A percentile compares a stretch with the other conserved stretches of the same genome.
phyloP scores from a whole-genome alignment of 371 early-diverging fungal genomes.

The Nematocida minor region DNA sequence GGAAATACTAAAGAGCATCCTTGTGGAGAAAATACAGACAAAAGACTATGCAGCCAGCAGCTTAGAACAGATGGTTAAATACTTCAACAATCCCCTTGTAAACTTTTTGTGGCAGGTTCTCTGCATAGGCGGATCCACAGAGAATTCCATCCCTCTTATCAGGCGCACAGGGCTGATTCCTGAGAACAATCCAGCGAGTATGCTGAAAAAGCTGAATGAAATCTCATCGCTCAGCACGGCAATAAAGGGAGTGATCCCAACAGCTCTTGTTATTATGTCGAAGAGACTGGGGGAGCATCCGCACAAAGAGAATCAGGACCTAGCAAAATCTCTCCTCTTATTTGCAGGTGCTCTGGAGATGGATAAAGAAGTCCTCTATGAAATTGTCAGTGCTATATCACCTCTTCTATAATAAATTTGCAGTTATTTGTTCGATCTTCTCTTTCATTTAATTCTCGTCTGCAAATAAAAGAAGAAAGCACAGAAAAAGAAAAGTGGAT shows the following conservation, averaged over 20 bases:
- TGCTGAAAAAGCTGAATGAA: conserved; percentile 13
- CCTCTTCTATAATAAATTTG: conserved; percentile 15
- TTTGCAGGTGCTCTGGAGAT: conserved; percentile 41
- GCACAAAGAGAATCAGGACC: neutral
- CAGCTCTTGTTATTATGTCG: conserved; percentile 5
- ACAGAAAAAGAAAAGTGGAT: too few relatives aligned
- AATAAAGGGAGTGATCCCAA: neutral
- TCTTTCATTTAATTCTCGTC: too few relatives aligned
- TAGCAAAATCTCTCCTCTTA: conserved; percentile 32
- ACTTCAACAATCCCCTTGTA: neutral
- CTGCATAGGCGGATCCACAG: neutral
- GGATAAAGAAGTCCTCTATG: neutral
- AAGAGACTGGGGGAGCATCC: neutral
- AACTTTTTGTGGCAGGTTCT: conserved; percentile 40
- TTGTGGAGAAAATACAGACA: conserved; percentile 38
- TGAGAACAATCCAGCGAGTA: neutral
- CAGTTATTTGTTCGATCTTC: neutral
- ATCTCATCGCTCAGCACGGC: neutral
- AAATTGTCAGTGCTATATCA: conserved; percentile 27
- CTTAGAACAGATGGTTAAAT: neutral
- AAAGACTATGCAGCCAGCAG: conserved; percentile 5
- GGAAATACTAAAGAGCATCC: conserved; percentile 4
- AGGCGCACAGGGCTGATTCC: conserved; percentile 28
- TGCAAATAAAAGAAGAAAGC: too few relatives aligned
- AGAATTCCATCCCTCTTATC: neutral